Percentiles rank a stretch among this genome's conserved stretches.
Conservation (phyloP, 768 basidiomycete species). For the Rhizopogon sp. region DNA sequence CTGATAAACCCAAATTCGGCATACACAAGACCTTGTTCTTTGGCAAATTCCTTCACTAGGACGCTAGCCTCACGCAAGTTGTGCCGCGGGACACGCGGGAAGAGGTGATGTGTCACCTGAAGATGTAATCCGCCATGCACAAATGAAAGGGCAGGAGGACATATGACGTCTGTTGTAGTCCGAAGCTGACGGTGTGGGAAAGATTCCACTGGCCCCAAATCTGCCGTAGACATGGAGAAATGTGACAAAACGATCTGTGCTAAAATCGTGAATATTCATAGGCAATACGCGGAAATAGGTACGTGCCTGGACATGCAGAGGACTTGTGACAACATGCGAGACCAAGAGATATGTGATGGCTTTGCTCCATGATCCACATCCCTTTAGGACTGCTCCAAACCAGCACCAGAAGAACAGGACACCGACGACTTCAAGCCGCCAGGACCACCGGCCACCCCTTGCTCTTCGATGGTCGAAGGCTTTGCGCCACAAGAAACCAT, state of each 20-base stretch:
- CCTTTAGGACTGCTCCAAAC: conserved; percentile 68
- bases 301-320: conserved; percentile 89
- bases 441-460: conserved; percentile 72
- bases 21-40: conserved; percentile 80
- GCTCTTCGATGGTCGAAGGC: conserved; percentile 60
- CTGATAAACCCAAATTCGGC: conserved; percentile 88
- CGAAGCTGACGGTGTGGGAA: conserved; percentile 93
- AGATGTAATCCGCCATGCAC: conserved; percentile 97
- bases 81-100: conserved; percentile 92
- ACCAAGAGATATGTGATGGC: conserved; percentile 73
- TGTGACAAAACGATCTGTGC: conserved; percentile 91
- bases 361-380: conserved; percentile 67
- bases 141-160: conserved; percentile 77
- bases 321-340: conserved; percentile 82
- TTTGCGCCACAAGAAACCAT: conserved; percentile 63
- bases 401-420: conserved; percentile 86
- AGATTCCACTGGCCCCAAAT: conserved; percentile 86
- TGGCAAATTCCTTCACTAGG: conserved; percentile 84
- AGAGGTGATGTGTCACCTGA: conserved; percentile 96
- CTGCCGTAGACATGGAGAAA: conserved; percentile 91
- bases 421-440: conserved; percentile 69
- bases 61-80: conserved; percentile 79
- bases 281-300: not conserved
- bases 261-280: not conserved
- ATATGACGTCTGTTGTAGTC: conserved; percentile 96